phyloP scores from a whole-genome alignment of 371 early-diverging fungal genomes.

The Mortierella sp. region DNA sequence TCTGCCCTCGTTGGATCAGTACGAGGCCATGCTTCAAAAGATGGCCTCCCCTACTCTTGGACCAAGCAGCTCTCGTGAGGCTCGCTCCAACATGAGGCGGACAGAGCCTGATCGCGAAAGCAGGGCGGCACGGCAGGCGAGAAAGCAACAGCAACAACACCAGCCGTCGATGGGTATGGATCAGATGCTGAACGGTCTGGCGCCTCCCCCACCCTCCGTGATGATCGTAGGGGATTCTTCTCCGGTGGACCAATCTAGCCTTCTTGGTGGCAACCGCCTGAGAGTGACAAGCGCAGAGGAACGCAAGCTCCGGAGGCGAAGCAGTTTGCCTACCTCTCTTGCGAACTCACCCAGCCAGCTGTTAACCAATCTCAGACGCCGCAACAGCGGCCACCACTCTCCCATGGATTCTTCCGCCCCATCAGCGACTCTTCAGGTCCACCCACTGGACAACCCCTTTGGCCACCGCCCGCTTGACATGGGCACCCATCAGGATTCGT shows the following conservation, averaged over 20 bases:
- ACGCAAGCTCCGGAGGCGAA: constrained; percentile 39
- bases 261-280: neutral
- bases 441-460: neutral
- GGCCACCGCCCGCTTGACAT: neutral
- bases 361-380: constrained; percentile 20
- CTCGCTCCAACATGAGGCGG: constrained; percentile 21
- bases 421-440: neutral
- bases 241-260: neutral
- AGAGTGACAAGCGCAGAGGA: constrained; percentile 13
- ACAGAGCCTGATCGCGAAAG: constrained; percentile 26
- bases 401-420: constrained; percentile 17
- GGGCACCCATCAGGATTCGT: neutral
- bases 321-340: constrained; percentile 44
- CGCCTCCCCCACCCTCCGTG: neutral
- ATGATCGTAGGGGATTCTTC: neutral
- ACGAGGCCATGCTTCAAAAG: constrained; percentile 51
- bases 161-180: constrained; percentile 3
- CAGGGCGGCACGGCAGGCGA: constrained; percentile 18
- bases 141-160: constrained; percentile 27
- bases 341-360: constrained; percentile 14
- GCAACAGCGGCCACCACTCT: constrained; percentile 33
- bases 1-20: constrained; percentile 46
- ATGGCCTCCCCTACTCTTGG: constrained; percentile 38
- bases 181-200: neutral
- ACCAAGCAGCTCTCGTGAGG: constrained; percentile 17